phyloP scores from a whole-genome alignment of 345 rosid genomes.

The Murraya koenigii region DNA sequence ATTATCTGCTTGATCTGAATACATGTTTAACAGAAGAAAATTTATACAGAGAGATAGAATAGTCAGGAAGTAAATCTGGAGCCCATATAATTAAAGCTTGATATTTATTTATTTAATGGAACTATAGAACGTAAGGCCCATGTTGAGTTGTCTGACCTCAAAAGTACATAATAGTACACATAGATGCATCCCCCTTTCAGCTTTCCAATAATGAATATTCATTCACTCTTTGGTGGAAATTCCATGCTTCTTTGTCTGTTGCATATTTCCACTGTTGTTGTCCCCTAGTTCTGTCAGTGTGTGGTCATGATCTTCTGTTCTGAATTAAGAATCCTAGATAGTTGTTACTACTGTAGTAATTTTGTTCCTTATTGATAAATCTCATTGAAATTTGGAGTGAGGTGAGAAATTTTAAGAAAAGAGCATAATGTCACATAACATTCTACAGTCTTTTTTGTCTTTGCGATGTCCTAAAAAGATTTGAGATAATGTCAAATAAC shows the following conservation, averaged over 20 bases:
- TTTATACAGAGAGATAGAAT: neutral
- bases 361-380: slow-evolving; percentile 14
- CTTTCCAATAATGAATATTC: slow-evolving; percentile 9
- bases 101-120: neutral
- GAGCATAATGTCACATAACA: neutral
- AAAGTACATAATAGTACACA: slow-evolving; percentile 30
- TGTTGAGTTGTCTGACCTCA: slow-evolving; percentile 26
- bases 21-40: neutral
- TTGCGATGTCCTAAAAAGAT: slow-evolving; percentile 18
- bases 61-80: neutral
- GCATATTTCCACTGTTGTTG: slow-evolving; percentile 17
- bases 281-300: slow-evolving; percentile 20
- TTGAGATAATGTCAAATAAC: slow-evolving; percentile 28
- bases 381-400: slow-evolving; percentile 7
- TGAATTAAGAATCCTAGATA: slow-evolving; percentile 26
- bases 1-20: neutral
- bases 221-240: slow-evolving; percentile 11
- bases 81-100: neutral
- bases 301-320: slow-evolving; percentile 24
- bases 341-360: neutral
- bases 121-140: slow-evolving; percentile 24
- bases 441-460: slow-evolving; percentile 9
- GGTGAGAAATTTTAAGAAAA: neutral
- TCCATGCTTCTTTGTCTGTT: slow-evolving; percentile 28
- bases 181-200: slow-evolving; percentile 24